Evolutionary conservation across 2,329 filamentous ascomycete genomes (phyloP).

Genomic region (Cladosporium sp.): DNA sequence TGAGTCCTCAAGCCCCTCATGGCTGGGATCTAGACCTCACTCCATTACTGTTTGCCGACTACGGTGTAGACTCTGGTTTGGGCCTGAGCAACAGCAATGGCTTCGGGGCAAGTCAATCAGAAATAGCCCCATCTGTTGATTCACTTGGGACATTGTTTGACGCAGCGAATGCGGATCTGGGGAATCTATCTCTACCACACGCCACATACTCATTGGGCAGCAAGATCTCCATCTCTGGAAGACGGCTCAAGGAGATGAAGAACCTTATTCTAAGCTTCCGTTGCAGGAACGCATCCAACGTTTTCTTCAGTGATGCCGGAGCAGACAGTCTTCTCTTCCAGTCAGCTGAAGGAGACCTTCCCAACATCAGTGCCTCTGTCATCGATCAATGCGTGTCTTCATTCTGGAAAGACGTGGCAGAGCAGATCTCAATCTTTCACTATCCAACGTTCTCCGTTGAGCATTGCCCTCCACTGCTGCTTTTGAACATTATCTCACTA

Average conservation of each 20-base stretch:
- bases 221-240: too few species aligned
- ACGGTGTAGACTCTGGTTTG: conserved; percentile 11
- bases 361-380: conserved; percentile 56
- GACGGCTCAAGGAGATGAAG: too few species aligned
- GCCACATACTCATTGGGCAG: too few species aligned
- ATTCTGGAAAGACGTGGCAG: conserved; percentile 90
- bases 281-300: too few species aligned
- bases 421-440: conserved; percentile 87
- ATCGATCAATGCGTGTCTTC: conserved; percentile 66
- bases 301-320: too few species aligned
- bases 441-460: conserved; percentile 87
- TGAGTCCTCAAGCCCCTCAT: conserved; percentile 25
- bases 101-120: too few species aligned
- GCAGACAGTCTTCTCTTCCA: conserved; percentile 9
- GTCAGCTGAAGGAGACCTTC: conserved; percentile 14
- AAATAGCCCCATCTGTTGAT: too few species aligned
- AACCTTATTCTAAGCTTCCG: too few species aligned
- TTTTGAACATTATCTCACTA: conserved; percentile 73
- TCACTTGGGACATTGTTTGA: too few species aligned
- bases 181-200: too few species aligned
- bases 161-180: too few species aligned
- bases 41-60: conserved; percentile 24
- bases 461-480: conserved; percentile 71
- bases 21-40: conserved; percentile 22
- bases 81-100: too few species aligned